Evolutionary conservation across 2,329 filamentous ascomycete genomes (phyloP).

Genomic region (Claviceps pusilla): DNA sequence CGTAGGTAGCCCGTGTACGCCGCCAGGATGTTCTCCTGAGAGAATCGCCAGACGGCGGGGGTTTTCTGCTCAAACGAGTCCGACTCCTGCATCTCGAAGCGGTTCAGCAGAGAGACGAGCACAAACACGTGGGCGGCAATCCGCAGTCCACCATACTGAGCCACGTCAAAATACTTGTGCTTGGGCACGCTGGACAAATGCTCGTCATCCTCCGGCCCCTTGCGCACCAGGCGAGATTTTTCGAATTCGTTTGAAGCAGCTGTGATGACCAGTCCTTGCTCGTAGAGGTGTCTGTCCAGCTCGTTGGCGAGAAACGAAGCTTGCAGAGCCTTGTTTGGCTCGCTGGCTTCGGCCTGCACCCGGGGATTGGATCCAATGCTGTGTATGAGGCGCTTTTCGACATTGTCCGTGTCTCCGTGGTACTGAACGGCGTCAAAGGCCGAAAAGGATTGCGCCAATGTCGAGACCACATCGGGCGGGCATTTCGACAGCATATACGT

Average conservation of each 20-base stretch:
- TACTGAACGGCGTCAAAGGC: slow-evolving; percentile 51
- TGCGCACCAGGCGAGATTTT: slow-evolving; percentile 16
- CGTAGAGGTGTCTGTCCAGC: slow-evolving; percentile 39
- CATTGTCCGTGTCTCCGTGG: slow-evolving; percentile 37
- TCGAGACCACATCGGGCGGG: slow-evolving; percentile 36
- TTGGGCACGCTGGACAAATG: slow-evolving; percentile 22
- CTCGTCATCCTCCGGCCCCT: slow-evolving; percentile 6
- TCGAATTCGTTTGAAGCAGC: slow-evolving; percentile 11
- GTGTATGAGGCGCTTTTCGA: slow-evolving; percentile 44
- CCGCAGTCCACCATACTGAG: slow-evolving; percentile 50
- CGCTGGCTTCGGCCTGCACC: slow-evolving; percentile 42
- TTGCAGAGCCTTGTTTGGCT: slow-evolving; percentile 61
- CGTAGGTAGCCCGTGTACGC: slow-evolving; percentile 72
- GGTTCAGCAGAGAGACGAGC: slow-evolving; percentile 52
- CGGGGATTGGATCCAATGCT: slow-evolving; percentile 41
- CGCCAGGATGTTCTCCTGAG: slow-evolving; percentile 61
- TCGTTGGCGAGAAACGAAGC: slow-evolving; percentile 56
- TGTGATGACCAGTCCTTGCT: slow-evolving; percentile 35
- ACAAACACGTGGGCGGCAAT: slow-evolving; percentile 52
- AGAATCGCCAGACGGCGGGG: slow-evolving; percentile 21
- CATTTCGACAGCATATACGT: slow-evolving; percentile 45
- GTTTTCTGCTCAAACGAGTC: slow-evolving; percentile 6
- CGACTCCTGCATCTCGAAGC: slow-evolving; percentile 24
- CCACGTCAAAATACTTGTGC: slow-evolving; percentile 36
- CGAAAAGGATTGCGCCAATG: slow-evolving; percentile 42